phyloP scores from a whole-genome alignment of 148 eudicot species.

The Vaccinium corymbosum region DNA sequence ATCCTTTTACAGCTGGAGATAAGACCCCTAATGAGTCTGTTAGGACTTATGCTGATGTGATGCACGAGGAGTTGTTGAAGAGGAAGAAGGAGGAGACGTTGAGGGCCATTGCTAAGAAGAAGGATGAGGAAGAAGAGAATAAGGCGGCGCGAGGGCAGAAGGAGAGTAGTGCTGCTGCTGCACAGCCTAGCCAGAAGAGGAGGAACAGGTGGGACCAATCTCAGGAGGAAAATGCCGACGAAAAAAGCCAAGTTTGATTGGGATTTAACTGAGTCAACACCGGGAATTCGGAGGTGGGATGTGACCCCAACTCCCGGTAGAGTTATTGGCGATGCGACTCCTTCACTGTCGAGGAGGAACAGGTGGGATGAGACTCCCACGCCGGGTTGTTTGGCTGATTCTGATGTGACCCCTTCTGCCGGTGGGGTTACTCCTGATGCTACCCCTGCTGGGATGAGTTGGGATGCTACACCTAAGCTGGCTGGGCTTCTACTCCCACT shows the following conservation, averaged over 20 bases:
- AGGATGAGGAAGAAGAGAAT: constrained; percentile 69
- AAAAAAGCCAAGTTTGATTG: constrained; percentile 93
- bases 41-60: constrained; percentile 81
- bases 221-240: constrained; percentile 46
- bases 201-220: constrained; percentile 96
- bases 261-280: constrained; percentile 93
- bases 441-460: constrained; percentile 88
- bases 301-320: constrained; percentile 92
- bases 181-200: constrained; percentile 59
- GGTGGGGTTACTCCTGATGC: constrained; percentile 91
- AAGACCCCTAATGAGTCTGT: constrained; percentile 73
- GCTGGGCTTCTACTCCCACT: constrained; percentile 82
- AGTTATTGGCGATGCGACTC: constrained; percentile 73
- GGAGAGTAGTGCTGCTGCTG: constrained; percentile 34
- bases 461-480: constrained; percentile 91
- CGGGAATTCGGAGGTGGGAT: constrained; percentile 93
- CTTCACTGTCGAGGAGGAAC: constrained; percentile 65
- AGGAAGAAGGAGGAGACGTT: constrained; percentile 66
- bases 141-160: constrained; percentile 28
- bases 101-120: constrained; percentile 61
- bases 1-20: constrained; percentile 77
- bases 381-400: constrained; percentile 76
- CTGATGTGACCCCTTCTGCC: constrained; percentile 79
- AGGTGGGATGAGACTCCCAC: constrained; percentile 96
- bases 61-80: constrained; percentile 78